Percentiles rank a stretch among this genome's conserved stretches.
phyloP scores from a whole-genome alignment of 1,284 basidiomycete genomes.

The Ceratobasidium sp. region DNA sequence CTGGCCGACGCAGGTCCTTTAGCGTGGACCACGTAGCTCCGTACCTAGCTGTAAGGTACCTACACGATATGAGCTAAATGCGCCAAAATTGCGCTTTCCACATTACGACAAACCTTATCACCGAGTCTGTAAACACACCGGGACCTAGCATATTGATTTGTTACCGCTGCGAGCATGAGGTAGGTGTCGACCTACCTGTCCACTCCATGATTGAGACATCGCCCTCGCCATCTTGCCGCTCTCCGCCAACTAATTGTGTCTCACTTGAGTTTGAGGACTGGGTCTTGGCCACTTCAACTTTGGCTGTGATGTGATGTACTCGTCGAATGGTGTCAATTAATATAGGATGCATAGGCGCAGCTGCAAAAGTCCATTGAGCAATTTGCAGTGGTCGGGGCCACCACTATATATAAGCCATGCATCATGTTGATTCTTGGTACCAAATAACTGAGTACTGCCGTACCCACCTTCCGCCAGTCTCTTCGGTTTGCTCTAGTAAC shows the following conservation, averaged over 20 bases:
- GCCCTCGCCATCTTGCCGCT: slow-evolving; percentile 45
- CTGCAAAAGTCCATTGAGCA: slow-evolving; percentile 58
- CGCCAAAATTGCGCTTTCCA: neutral
- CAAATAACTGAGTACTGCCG: neutral
- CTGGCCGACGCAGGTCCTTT: slow-evolving; percentile 54
- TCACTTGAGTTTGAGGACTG: slow-evolving; percentile 16
- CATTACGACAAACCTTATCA: slow-evolving; percentile 52
- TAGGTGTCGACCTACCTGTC: slow-evolving; percentile 54
- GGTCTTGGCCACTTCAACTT: slow-evolving; percentile 36
- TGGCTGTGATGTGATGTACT: slow-evolving; percentile 55
- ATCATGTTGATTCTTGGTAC: neutral
- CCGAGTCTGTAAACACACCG: slow-evolving; percentile 55
- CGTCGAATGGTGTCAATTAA: slow-evolving; percentile 57
- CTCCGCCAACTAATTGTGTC: slow-evolving; percentile 47
- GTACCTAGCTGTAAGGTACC: slow-evolving; percentile 56
- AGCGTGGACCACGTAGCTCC: slow-evolving; percentile 58
- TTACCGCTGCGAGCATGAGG: neutral
- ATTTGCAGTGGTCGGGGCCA: slow-evolving; percentile 52
- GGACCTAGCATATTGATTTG: slow-evolving; percentile 43
- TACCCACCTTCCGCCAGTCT: slow-evolving; percentile 51
- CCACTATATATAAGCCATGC: slow-evolving; percentile 42
- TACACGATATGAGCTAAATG: slow-evolving; percentile 29
- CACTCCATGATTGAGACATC: slow-evolving; percentile 57
- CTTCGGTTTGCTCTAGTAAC: slow-evolving; percentile 44
- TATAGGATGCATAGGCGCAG: slow-evolving; percentile 58